Conservation (phyloP, 202 grass and related monocot species). For the Panicum hallii region DNA sequence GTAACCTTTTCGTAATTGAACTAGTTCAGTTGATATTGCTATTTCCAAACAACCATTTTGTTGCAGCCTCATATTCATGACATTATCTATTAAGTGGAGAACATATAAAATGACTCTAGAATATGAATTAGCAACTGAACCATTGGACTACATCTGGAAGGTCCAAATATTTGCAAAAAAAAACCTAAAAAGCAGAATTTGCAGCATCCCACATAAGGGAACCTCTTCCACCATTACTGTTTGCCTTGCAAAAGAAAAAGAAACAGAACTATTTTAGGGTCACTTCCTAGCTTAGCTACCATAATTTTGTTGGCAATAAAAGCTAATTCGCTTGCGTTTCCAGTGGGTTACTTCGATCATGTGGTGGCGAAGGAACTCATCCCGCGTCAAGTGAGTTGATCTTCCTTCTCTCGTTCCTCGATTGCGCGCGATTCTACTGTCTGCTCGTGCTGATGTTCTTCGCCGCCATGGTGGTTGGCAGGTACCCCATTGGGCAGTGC, state of each 20-base stretch:
- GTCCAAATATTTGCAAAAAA: not conserved
- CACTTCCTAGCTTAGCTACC: not conserved
- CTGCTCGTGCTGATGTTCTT: not conserved
- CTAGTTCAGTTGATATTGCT: not conserved
- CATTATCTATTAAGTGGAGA: not conserved
- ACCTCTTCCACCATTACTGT: too few relatives aligned
- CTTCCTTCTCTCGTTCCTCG: not conserved
- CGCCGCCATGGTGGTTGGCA: constrained; percentile 18
- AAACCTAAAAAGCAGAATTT: not conserved
- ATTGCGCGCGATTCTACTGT: not conserved
- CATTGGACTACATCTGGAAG: not conserved
- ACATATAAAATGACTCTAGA: not conserved
- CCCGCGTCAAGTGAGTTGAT: constrained; percentile 65
- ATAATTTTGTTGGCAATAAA: not conserved
- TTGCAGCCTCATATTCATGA: not conserved
- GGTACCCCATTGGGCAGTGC: constrained; percentile 70
- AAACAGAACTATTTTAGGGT: not conserved
- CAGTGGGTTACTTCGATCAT: constrained; percentile 68
- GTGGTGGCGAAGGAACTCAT: constrained; percentile 59
- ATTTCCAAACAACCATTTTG: not conserved
- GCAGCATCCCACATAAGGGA: too few relatives aligned
- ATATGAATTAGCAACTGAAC: not conserved
- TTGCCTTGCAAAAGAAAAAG: too few relatives aligned
- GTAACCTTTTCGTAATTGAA: not conserved
- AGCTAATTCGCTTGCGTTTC: constrained; percentile 16